Conservation (phyloP, 1,284 basidiomycete species). For the Microbotryomycetes sp. region DNA sequence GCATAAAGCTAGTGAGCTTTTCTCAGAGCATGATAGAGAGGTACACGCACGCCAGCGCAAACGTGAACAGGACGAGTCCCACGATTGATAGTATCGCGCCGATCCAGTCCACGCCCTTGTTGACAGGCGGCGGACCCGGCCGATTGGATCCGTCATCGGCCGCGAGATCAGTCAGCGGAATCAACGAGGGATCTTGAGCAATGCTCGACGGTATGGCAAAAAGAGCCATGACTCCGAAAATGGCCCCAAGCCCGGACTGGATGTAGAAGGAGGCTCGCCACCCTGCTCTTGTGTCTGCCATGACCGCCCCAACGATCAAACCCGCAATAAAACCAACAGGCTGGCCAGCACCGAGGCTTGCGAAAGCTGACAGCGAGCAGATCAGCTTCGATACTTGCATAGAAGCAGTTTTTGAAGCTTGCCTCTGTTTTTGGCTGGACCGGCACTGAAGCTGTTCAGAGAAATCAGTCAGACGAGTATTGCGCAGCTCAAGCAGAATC, state of each 20-base stretch:
- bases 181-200: constrained; percentile 6
- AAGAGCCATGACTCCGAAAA: constrained; percentile 49
- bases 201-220: constrained; percentile 50
- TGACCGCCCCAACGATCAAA: neutral
- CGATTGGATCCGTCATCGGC: neutral
- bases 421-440: constrained; percentile 1
- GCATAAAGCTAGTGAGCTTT: constrained; percentile 37
- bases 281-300: neutral
- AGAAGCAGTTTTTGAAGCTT: no score
- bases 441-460: neutral
- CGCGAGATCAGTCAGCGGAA: constrained; percentile 2
- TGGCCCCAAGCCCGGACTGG: constrained; percentile 49
- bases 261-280: constrained; percentile 51
- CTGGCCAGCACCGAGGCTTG: constrained; percentile 2
- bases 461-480: neutral
- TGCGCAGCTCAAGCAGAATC: neutral
- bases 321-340: constrained; percentile 4
- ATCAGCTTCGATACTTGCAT: no score
- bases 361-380: neutral
- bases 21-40: constrained; percentile 27
- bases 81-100: constrained; percentile 64
- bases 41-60: constrained; percentile 65
- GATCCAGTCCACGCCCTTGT: constrained; percentile 69
- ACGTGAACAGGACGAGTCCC: constrained; percentile 68
- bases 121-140: constrained; percentile 35